Base-by-base conservation (phyloP, 2,329 filamentous ascomycete species). In the Trichoderma arundinaceum region DNA sequence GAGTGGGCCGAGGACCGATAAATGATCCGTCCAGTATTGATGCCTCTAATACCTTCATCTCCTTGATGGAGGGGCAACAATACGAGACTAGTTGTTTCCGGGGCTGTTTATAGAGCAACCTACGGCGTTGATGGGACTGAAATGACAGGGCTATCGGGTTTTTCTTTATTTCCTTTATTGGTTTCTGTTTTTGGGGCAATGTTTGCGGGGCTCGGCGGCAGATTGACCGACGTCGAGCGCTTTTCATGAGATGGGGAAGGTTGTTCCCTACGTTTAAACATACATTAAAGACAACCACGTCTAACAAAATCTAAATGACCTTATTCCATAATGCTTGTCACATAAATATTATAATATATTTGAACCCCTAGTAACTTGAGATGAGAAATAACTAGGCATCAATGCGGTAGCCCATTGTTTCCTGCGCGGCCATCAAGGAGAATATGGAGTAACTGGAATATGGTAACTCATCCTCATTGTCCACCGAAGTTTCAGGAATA, bases 1-100 rank as follows among this genome's bases (percentile, higher is more conserved):
- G 92, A 95, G 80, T 95, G 92, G 92, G 92, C 92, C 52, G 92
- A 95, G 83, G 92, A 95, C 72, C 88, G 89, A 72, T 91, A 84
- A 83, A 71, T 52, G 3, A 10, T 48, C 6, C 6, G 6, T 39
- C 10, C 49, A 38, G n/a, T 53, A 33, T 32, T 13, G 32, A 39
- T 19, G 44, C 44, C 33, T 54, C 59, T 51, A 39, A n/a, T 13
- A 22, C 38, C 33, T 51, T 57, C 35, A 12, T 63, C 17, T 44
- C 43, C 48, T 32, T 63, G 17, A 28, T 19, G 22, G 22, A 41
- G 59, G 19, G 22, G 19, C 44, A 41, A 28, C 58, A 66, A n/a
- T 22, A 62, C 15, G 58, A 44, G 51, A 13, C 38, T 22, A 33
- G 51, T 35, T 53, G n/a, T 22, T 62, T 44, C 59, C 38, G 19